Base-by-base conservation (phyloP, 768 basidiomycete genomes). In the Xerocomellus dryophilus region DNA sequence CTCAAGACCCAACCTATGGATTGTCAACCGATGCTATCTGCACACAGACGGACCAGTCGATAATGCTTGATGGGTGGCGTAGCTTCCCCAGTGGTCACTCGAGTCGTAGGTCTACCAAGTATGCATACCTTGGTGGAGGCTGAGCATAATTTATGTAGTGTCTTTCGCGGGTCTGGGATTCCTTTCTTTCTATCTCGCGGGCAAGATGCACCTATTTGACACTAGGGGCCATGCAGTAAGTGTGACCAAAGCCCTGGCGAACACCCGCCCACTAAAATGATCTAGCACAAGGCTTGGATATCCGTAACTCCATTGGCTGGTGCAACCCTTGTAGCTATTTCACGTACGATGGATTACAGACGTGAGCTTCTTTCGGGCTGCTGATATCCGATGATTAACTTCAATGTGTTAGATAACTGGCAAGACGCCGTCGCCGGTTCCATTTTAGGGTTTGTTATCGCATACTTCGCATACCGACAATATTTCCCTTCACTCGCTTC, bases 61-160 rank as follows among this genome's bases (percentile, higher is more conserved):
- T 85, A 25, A 69, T 94, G 59, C 73, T 76, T 27, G 92, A 96
- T 71, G 95, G 94, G 2, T 98, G 92, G 76, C 81, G 90, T 61
- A 94, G 92, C 65, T 97, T 98, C 70, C 88, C 88, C 14, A 92
- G 90, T 50, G 95, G 95, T 1, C 94, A 97, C 71, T 86, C 92
- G 4, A 93, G 90, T 61, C 56, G 93, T 94, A 71, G 46, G 87
- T 73, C 43, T 14, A 17, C 23, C 41, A 35, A 27, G 40, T 32
- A 7, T 21, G 17, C 5, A 27, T 41, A 0, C 15, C 23, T 12
- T 5, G 21, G 14, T 21, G 23, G 21, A 41, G 10, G 53, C 39
- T 56, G 47, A 63, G 25, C 46, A 34, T 45, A 17, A 43, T 50
- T 29, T 11, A 44, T 54, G 48, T 61, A 91, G 93, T 96, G 50